Percentiles rank a stretch among this genome's conserved stretches.
Evolutionary conservation across 306 rosid species (phyloP).

Genomic region (Acacia melanoxylon): DNA sequence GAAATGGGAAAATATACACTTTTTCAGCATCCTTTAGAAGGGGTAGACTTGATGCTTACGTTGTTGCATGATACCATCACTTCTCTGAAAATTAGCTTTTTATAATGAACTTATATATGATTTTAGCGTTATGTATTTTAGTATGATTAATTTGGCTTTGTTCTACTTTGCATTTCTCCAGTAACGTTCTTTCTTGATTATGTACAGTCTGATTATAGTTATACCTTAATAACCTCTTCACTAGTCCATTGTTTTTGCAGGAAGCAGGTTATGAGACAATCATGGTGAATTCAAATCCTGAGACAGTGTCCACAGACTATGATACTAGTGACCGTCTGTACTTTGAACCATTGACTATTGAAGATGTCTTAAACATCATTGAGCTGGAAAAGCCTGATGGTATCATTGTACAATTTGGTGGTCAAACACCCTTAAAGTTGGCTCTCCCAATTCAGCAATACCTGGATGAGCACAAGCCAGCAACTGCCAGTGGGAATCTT

Average conservation of each 20-base stretch:
- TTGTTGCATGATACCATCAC: not conserved
- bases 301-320: constrained; percentile 94
- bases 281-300: constrained; percentile 98
- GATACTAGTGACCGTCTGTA: constrained; percentile 97
- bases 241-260: constrained; percentile 49
- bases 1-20: not conserved
- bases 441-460: constrained; percentile 83
- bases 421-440: constrained; percentile 93
- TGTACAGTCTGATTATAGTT: not conserved
- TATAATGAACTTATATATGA: not conserved
- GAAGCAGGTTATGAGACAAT: constrained; percentile 92
- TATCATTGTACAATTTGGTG: constrained; percentile 98
- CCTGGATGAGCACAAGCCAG: constrained; percentile 77
- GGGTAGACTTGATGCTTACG: not conserved
- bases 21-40: not conserved
- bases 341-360: constrained; percentile 88
- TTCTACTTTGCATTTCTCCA: constrained; percentile 13
- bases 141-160: not conserved
- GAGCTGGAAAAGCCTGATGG: constrained; percentile 97
- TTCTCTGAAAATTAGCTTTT: constrained; percentile 6
- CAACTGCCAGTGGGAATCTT: constrained; percentile 68
- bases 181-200: constrained; percentile 3
- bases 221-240: not conserved
- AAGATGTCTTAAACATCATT: constrained; percentile 85
- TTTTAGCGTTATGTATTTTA: not conserved